These are phyloP conservation scores for Podosphaera fusca DNA, from an alignment of 2,329 filamentous ascomycete species.

Conservation along the genomic window DNA sequence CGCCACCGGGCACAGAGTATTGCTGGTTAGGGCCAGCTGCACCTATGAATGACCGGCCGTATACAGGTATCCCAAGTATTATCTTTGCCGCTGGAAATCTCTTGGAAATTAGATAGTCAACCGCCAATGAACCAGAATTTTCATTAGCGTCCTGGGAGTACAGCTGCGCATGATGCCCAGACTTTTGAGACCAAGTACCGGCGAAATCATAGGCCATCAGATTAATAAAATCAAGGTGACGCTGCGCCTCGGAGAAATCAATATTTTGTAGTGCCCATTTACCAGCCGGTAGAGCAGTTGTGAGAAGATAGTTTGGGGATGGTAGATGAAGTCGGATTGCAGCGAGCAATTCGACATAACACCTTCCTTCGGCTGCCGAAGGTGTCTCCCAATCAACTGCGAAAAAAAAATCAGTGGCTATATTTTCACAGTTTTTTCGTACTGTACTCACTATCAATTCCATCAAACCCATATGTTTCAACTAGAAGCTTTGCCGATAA, in stretches of 20 bases:
- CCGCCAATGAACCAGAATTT: constrained; percentile 40
- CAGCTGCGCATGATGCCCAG: constrained; percentile 57
- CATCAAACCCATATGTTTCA: constrained; percentile 46
- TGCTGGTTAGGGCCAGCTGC: constrained; percentile 40
- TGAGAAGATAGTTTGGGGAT: constrained; percentile 43
- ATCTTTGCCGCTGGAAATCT: constrained; percentile 51
- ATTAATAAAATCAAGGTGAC: constrained; percentile 53
- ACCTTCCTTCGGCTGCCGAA: constrained; percentile 33
- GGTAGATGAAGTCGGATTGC: constrained; percentile 44
- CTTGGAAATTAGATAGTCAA: constrained; percentile 39
- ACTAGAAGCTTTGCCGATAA: constrained; percentile 42
- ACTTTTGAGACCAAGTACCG: constrained; percentile 42
- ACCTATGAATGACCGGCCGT: constrained; percentile 51
- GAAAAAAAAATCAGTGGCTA: neutral
- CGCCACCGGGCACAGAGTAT: constrained; percentile 30
- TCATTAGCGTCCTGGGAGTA: constrained; percentile 34
- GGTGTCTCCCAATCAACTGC: constrained; percentile 68
- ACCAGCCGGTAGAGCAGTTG: constrained; percentile 47
- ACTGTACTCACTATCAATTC: constrained; percentile 44
- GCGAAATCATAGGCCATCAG: constrained; percentile 64
- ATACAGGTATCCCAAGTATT: constrained; percentile 51
- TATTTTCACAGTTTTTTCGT: neutral
- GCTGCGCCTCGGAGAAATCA: constrained; percentile 35
- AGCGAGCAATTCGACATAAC: constrained; percentile 48
- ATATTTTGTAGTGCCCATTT: constrained; percentile 45